Evolutionary conservation across 2,329 filamentous ascomycete species (phyloP).

Genomic region (Zymoseptoria ardabiliae): DNA sequence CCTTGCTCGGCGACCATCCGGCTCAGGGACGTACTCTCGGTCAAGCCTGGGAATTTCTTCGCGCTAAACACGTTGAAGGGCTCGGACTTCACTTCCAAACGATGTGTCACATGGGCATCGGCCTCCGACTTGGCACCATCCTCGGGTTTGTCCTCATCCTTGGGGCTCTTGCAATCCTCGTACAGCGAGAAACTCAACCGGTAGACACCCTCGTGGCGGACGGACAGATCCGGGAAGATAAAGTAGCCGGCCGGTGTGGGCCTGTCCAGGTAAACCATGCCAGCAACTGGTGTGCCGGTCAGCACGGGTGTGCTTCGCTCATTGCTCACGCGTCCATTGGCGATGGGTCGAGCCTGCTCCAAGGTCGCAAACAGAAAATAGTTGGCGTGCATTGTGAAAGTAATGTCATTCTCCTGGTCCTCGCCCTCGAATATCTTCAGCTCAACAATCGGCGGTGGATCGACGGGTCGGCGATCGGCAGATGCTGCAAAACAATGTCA

Average conservation of each 20-base stretch:
- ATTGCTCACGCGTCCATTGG: constrained; percentile 66
- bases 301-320: constrained; percentile 70
- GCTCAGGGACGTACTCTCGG: constrained; percentile 81
- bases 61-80: constrained; percentile 89
- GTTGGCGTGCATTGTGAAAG: constrained; percentile 89
- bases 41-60: constrained; percentile 95
- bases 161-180: constrained; percentile 81
- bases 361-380: constrained; percentile 96
- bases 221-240: constrained; percentile 92
- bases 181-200: constrained; percentile 87
- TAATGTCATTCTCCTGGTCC: constrained; percentile 50
- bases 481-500: constrained; percentile 49
- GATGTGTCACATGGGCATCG: constrained; percentile 63
- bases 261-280: constrained; percentile 91
- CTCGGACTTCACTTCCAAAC: constrained; percentile 80
- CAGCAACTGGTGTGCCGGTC: constrained; percentile 88
- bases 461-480: constrained; percentile 83
- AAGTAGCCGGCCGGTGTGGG: constrained; percentile 79
- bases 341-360: constrained; percentile 75
- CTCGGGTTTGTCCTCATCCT: constrained; percentile 60
- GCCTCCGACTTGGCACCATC: constrained; percentile 31
- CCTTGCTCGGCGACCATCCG: constrained; percentile 92
- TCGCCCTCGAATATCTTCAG: constrained; percentile 73
- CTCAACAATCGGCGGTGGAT: constrained; percentile 90
- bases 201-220: constrained; percentile 91